Base-by-base conservation (phyloP, 495 filamentous ascomycete species). In the Penicillium pancosmium region DNA sequence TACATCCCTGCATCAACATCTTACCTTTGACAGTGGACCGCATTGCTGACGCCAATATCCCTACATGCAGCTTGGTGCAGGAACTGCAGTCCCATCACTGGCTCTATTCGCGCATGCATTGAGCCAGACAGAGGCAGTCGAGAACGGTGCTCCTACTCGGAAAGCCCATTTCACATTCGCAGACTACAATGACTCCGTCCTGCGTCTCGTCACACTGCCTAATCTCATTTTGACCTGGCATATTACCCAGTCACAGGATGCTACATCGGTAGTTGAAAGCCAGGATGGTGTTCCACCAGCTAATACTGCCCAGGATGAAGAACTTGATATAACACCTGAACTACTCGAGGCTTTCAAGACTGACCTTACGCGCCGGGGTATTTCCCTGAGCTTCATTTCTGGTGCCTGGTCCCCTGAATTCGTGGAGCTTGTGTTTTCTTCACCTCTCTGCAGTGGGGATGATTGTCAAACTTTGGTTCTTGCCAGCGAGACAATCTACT, bases 401-500 rank as follows among this genome's bases (percentile, higher is more conserved):
- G 94, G 94, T 0, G 87, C 85, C 3, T 98, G 94, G 94, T 85
- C 88, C 1, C 62, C 78, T 0, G 83, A 84, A 15, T 91, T 93
- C 61, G 75, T 89, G 23, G 73, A 81, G 13, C 68, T 91, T 35
- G 70, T 88, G 18, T 78, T 70, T 50, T 57, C 68, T 47, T 56
- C 62, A 15, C 36, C 23, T 23, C 4, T 23, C 23, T 1, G 57
- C 6, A 54, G 53, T 7, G n/a, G 36, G 1, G 40, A 35, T 0
- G 57, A 56, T 12, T 31, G 54, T 55, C 60, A 61, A 49, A 80
- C 76, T 0, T 72, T 94, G 19, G 74, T 96, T 12, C 77, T 98
- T 27, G 94, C 90, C 0, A 92, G 92, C 18, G 94, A 98, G 74
- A 98, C 94, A 6, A 97, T 98, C 40, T 98, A 98, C 74, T 93